These are phyloP conservation scores for Dioscorea dumetorum DNA, from an alignment of 106 monocot genomes.

Conservation along the genomic window DNA sequence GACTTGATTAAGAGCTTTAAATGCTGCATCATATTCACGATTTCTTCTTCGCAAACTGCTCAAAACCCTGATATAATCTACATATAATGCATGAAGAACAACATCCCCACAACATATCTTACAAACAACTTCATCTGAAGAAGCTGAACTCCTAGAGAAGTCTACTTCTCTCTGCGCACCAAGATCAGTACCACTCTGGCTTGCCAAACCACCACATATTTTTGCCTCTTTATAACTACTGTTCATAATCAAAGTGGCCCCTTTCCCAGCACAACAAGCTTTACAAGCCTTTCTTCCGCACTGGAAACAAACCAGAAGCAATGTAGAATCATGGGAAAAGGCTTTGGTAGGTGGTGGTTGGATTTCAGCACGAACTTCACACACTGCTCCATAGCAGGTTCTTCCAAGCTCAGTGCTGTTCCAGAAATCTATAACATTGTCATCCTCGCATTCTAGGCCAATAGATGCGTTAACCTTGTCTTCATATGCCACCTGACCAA, in stretches of 20 bases:
- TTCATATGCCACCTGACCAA: slow-evolving; percentile 72
- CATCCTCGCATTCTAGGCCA: slow-evolving; percentile 50
- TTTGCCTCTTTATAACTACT: slow-evolving; percentile 55
- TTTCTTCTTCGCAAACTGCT: slow-evolving; percentile 55
- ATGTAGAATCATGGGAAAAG: slow-evolving; percentile 9
- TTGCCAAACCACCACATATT: slow-evolving; percentile 33
- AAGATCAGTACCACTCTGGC: slow-evolving; percentile 59
- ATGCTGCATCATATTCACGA: slow-evolving; percentile 64
- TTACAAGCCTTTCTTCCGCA: slow-evolving; percentile 75
- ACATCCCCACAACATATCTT: slow-evolving; percentile 64
- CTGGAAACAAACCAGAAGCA: slow-evolving; percentile 46
- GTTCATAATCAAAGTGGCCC: slow-evolving; percentile 52
- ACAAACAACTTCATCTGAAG: slow-evolving; percentile 51
- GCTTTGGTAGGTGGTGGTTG: slow-evolving; percentile 10
- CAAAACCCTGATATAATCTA: slow-evolving; percentile 86
- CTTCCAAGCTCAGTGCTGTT: slow-evolving; percentile 55
- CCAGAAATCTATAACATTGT: slow-evolving; percentile 77
- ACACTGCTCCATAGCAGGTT: slow-evolving; percentile 38
- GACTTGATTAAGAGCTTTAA: slow-evolving; percentile 43
- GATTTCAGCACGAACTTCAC: slow-evolving; percentile 57
- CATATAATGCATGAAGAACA: slow-evolving; percentile 56
- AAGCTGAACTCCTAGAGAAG: slow-evolving; percentile 12
- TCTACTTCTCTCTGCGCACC: slow-evolving; percentile 39
- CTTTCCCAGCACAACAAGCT: slow-evolving; percentile 89
- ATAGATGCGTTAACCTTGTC: slow-evolving; percentile 75